Evolutionary conservation across 192 early-diverging fungal genomes (phyloP).

Genomic region (Backusella sp.): DNA sequence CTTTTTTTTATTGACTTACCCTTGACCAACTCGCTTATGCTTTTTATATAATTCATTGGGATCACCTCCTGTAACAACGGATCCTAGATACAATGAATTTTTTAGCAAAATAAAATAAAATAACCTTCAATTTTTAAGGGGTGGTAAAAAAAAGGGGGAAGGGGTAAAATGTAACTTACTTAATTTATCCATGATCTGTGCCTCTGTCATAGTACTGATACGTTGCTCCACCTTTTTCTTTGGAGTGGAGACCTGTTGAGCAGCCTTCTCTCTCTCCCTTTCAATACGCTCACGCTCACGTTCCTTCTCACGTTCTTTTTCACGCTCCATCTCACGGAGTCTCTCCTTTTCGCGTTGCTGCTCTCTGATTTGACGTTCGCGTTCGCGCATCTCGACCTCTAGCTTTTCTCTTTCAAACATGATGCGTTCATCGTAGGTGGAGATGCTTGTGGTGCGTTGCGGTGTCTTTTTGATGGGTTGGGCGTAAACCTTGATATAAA

Average conservation of each 20-base stretch:
- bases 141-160: not conserved
- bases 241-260: conserved; percentile 42
- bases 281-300: conserved; percentile 25
- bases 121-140: not conserved
- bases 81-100: conserved; percentile 44
- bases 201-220: conserved; percentile 90
- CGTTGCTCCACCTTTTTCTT: conserved; percentile 73
- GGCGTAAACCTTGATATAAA: not conserved
- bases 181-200: conserved; percentile 94
- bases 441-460: conserved; percentile 9
- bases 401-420: conserved; percentile 16
- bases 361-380: conserved; percentile 15
- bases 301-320: conserved; percentile 25
- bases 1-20: conserved; percentile 45
- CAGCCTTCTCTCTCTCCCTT: conserved; percentile 30
- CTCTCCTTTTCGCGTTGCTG: conserved; percentile 15
- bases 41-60: conserved; percentile 91
- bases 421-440: conserved; percentile 16
- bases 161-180: conserved; percentile 36
- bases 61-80: conserved; percentile 90
- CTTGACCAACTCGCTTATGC: conserved; percentile 96
- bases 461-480: not conserved
- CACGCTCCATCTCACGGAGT: conserved; percentile 12
- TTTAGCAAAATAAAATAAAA: conserved; percentile 17
- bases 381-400: conserved; percentile 20